Conservation (phyloP, 148 eudicot species). For the Nepenthes mirabilis region DNA sequence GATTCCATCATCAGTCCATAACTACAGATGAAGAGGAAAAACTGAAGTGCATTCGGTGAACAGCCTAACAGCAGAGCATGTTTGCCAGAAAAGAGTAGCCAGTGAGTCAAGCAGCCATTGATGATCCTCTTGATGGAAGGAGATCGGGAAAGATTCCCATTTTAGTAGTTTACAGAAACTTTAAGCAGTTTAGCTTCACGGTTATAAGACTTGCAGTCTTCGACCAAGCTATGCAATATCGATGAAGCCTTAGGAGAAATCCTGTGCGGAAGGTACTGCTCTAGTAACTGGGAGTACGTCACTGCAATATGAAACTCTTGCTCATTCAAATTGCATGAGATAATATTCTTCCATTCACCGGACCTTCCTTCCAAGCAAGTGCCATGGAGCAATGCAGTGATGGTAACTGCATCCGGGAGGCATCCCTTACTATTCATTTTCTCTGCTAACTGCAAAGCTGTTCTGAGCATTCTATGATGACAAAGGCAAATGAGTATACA, state of each 20-base stretch:
- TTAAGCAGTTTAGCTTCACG: constrained; percentile 19
- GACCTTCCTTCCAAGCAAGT: constrained; percentile 60
- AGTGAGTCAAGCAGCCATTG: no score
- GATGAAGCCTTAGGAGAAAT: constrained; percentile 35
- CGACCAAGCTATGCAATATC: constrained; percentile 48
- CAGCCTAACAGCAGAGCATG: no score
- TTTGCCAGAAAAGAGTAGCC: no score
- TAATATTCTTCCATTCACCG: constrained; percentile 53
- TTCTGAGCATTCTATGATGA: constrained; percentile 41
- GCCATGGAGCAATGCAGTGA: constrained; percentile 63
- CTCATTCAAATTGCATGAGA: constrained; percentile 40
- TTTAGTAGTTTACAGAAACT: constrained; percentile 18
- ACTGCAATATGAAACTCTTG: constrained; percentile 39
- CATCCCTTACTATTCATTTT: constrained; percentile 37
- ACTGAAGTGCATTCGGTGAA: no score
- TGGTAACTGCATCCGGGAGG: constrained; percentile 38
- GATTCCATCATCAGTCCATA: no score
- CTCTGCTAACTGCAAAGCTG: constrained; percentile 45
- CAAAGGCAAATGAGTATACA: constrained; percentile 75
- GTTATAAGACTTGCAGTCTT: constrained; percentile 22
- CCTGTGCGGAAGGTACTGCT: constrained; percentile 28
- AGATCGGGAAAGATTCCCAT: no score
- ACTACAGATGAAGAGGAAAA: no score
- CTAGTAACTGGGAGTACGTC: constrained; percentile 47
- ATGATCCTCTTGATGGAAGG: no score